Evolutionary conservation across 2,329 filamentous ascomycete genomes (phyloP), one percentile per base, ranked within the genome.

Genomic region (Pyrenophora teres): DNA sequence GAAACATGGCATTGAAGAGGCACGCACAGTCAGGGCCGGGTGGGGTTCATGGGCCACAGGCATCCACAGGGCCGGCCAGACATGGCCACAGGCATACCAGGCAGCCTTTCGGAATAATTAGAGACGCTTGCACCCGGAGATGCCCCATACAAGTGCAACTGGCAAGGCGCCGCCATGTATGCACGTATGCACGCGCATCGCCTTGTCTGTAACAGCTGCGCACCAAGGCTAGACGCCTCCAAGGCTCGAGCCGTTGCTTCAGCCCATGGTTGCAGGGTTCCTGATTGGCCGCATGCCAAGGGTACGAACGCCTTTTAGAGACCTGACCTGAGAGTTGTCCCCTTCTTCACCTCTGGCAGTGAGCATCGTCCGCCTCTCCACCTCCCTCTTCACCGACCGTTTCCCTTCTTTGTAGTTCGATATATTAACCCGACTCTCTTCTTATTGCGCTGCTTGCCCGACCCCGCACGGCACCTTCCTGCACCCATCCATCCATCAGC

Each of bases 341-440:
- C 21, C 51, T 44, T 50, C 41, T 48, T 48, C 50, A 40, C 43
- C 48, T 58, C 56, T 52, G 40, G 40, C 52, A 30, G 51, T 45
- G 54, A 56, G 51, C 55, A 32, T 41, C 51, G 40, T 44, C 31
- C 49, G 46, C 54, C 46, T 40, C 31, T 50, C 49, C 43, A 27
- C 37, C 39, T 39, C 49, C 42, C 38, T 46, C 27, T 38, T 45
- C 39, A 41, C 35, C 12, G 52, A 51, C 40, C 39, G 36, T 59
- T 64, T 62, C 47, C 49, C 56, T 64, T 62, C 47, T 50, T 60
- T 64, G 57, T 64, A 50, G 50, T 50, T 63, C 56, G 36, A 46
- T 60, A 57, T 64, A 60, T 45, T 64, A 57, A 57, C 49, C 36
- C 9, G 27, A 35, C 46, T 61, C 57, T 60, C 60, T 64, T 63